phyloP scores from a whole-genome alignment of 1,139 yeast genomes.

The Scheffersomyces illinoinensis region DNA sequence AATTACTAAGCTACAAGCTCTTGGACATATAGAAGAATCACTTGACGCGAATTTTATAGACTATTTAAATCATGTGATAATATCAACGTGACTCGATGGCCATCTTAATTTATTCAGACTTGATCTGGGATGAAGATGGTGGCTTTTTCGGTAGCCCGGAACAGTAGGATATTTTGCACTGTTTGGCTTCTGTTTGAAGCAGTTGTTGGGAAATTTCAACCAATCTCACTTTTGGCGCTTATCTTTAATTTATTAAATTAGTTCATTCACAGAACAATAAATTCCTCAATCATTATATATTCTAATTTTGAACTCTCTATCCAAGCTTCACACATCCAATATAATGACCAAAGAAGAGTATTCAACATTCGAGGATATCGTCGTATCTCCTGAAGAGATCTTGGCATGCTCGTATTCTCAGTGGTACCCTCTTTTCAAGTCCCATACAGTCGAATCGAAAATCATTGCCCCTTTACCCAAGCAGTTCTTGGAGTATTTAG shows the following conservation, averaged over 20 bases:
- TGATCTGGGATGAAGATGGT: background rate
- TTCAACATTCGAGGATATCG: constrained; percentile 34
- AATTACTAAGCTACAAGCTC: too few relatives aligned
- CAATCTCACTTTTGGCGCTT: background rate
- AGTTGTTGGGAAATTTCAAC: background rate
- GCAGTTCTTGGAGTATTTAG: constrained; percentile 67
- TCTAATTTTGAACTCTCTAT: background rate
- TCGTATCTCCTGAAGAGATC: constrained; percentile 51
- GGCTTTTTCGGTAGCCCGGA: background rate
- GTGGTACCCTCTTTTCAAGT: constrained; percentile 66
- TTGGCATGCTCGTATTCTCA: constrained; percentile 67
- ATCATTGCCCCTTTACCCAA: constrained; percentile 67
- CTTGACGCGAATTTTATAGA: too few relatives aligned
- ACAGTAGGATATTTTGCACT: background rate
- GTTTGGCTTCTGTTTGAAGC: background rate
- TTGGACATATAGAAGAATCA: too few relatives aligned
- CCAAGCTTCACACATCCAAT: background rate
- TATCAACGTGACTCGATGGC: background rate
- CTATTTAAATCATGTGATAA: background rate
- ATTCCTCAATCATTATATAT: background rate
- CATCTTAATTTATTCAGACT: background rate
- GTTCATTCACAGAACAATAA: background rate
- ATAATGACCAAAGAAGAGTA: constrained; percentile 6
- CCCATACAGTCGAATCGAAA: constrained; percentile 51
- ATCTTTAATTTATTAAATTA: background rate